phyloP scores from a whole-genome alignment of 768 basidiomycete genomes.

The Rubroboletus satanas region DNA sequence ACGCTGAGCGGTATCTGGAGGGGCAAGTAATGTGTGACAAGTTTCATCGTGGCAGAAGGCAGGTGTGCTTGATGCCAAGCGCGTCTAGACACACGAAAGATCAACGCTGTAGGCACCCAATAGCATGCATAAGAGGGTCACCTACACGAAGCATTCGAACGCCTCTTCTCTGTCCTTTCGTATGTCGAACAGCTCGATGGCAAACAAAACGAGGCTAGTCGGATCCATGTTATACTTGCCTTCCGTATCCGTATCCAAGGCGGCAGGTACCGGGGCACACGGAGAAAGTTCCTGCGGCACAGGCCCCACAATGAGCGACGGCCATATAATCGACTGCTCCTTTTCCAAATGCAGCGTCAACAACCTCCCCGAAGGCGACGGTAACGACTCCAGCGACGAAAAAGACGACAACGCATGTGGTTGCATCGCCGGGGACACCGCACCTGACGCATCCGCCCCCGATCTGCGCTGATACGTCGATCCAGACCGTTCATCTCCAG shows the following conservation, averaged over 20 bases:
- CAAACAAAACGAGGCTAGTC: conserved; percentile 71
- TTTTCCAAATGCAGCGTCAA: conserved; percentile 81
- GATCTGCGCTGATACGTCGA: conserved; percentile 11
- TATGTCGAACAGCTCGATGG: conserved; percentile 69
- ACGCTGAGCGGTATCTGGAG: conserved; percentile 42
- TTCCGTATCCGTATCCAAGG: conserved; percentile 49
- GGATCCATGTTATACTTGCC: conserved; percentile 82
- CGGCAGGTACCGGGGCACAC: conserved; percentile 45
- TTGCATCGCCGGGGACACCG: conserved; percentile 53
- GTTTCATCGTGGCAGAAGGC: conserved; percentile 73
- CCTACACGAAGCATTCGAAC: conserved; percentile 78
- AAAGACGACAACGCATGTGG: conserved; percentile 62
- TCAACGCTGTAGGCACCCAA: not conserved
- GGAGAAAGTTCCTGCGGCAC: conserved; percentile 61
- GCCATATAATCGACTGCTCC: conserved; percentile 77
- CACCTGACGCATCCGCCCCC: conserved; percentile 44
- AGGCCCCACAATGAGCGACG: conserved; percentile 70
- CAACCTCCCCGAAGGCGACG: conserved; percentile 58
- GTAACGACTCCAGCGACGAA: conserved; percentile 73
- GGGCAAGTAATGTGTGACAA: conserved; percentile 71
- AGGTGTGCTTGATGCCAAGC: conserved; percentile 78
- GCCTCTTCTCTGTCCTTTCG: conserved; percentile 72
- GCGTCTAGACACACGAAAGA: conserved; percentile 43
- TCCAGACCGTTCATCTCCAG: conserved; percentile 48
- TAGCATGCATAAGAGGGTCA: conserved; percentile 6